phyloP scores from a whole-genome alignment of 2,329 filamentous ascomycete species.

The Cytospora piceicola region DNA sequence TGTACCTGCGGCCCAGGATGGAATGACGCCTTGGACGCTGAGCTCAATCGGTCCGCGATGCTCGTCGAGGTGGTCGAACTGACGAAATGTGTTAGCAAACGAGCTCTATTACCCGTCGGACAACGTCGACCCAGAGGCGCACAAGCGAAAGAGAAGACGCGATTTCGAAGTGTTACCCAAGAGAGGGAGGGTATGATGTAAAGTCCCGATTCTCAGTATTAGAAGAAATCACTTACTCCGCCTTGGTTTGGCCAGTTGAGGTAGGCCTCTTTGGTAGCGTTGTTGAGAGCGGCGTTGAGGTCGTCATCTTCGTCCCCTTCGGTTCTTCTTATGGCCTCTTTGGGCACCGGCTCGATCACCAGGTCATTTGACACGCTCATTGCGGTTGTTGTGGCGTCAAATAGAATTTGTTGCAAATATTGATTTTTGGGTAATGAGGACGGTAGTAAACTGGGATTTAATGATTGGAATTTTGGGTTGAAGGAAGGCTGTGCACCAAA shows the following conservation, averaged over 20 bases:
- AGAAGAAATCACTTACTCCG: conserved; percentile 41
- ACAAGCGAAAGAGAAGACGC: neutral
- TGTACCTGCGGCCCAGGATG: conserved; percentile 70
- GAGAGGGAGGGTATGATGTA: neutral
- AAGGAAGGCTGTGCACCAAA: neutral
- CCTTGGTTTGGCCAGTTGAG: conserved; percentile 54
- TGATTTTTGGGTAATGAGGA: neutral
- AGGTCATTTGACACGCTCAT: neutral
- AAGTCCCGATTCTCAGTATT: too few relatives aligned
- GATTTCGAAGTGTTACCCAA: neutral
- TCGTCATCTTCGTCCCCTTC: conserved; percentile 18
- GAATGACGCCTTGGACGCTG: conserved; percentile 67
- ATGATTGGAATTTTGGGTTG: neutral
- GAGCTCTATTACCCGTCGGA: neutral
- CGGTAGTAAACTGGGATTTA: neutral
- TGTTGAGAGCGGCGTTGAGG: conserved; percentile 16
- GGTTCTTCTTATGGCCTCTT: neutral
- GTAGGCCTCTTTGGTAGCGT: conserved; percentile 39
- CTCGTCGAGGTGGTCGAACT: conserved; percentile 72
- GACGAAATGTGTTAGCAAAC: conserved; percentile 4
- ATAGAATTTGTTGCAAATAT: neutral
- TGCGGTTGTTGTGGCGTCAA: neutral
- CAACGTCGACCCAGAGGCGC: neutral
- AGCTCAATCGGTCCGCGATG: conserved; percentile 68
- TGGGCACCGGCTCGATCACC: neutral